These are phyloP conservation scores for Fusarium sp. DNA, from an alignment of 2,329 filamentous ascomycete species.

Conservation along the genomic window DNA sequence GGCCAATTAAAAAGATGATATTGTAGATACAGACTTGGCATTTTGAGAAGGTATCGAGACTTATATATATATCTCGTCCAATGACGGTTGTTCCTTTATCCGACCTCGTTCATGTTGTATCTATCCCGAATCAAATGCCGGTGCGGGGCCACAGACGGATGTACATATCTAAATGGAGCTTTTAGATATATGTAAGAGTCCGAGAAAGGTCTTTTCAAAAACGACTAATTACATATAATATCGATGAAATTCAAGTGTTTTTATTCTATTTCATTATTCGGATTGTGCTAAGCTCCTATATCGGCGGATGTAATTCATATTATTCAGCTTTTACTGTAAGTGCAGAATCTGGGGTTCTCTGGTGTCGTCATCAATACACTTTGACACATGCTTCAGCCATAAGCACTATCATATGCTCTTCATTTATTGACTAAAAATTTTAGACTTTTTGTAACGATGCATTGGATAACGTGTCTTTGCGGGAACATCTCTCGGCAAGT, in stretches of 20 bases:
- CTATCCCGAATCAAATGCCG: slow-evolving; percentile 41
- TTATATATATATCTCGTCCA: not conserved
- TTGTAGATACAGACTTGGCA: not conserved
- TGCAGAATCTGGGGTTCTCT: not conserved
- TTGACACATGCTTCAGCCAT: not conserved
- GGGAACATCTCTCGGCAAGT: slow-evolving; percentile 17
- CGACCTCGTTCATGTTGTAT: slow-evolving; percentile 14
- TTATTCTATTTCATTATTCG: not conserved
- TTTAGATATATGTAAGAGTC: not conserved
- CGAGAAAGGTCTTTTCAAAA: not conserved
- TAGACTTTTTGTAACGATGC: not conserved
- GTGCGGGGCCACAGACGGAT: slow-evolving; percentile 32
- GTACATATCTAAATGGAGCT: slow-evolving; percentile 23
- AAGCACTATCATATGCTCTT: not conserved
- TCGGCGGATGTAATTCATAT: not conserved
- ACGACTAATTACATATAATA: not conserved
- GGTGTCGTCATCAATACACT: slow-evolving; percentile 6
- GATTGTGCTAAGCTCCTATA: slow-evolving; percentile 6
- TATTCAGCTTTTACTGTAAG: not conserved
- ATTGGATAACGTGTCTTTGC: slow-evolving; percentile 25
- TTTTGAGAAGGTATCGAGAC: not conserved
- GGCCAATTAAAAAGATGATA: not conserved
- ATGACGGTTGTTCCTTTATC: slow-evolving; percentile 36
- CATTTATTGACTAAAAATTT: not conserved
- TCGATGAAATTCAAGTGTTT: not conserved